Base-by-base conservation (phyloP, 192 early-diverging fungal species). In the Piromyces finnis region DNA sequence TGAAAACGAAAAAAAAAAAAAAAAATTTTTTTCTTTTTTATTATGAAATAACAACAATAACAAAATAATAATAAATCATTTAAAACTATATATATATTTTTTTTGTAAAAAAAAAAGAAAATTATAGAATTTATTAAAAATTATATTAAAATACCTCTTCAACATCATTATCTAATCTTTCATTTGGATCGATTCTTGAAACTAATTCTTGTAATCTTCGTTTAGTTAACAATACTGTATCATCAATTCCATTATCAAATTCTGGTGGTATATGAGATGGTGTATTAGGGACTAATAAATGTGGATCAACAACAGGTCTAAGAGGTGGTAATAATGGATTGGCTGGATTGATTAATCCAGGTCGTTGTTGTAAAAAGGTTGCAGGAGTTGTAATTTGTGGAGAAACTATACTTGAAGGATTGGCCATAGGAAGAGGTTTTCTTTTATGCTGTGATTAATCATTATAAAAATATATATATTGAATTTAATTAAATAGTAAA, bases 161-260 rank as follows among this genome's bases (percentile, higher is more conserved):
- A 17, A 96, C 95, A 81, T 93, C 93, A 17, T 91, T 91, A 39
- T 96, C 93, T 68, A 95, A 82, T 41, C 92, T 87, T 81, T 93
- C 93, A 26, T 85, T 88, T 14, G 92, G 90, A 84, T 95, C 95
- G 28, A 96, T 92, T 80, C 94, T 92, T 32, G 88, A 90, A n/a
- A 95, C 92, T 32, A 96, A 86, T 83, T 96, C 93, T 79, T 94
- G 91, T 83, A 96, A 90, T 85, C 93, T 94, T 78, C 93, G 89
- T 82, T 93, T 94, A 13, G 89, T 88, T 39, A 94, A 84, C 78
- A 92, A 86, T 68, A 88, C 84, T 39, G 84, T 84, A n/a, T 84
- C 81, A 51, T 82, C 41, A 22, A 51, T 51, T 51, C 41, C 41
- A 51, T 51, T 51, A 51, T 51, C 41, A 51, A 51, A 51, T 51